Evolutionary conservation across 768 basidiomycete species (phyloP).

Genomic region (Leucocoprinus sp.): DNA sequence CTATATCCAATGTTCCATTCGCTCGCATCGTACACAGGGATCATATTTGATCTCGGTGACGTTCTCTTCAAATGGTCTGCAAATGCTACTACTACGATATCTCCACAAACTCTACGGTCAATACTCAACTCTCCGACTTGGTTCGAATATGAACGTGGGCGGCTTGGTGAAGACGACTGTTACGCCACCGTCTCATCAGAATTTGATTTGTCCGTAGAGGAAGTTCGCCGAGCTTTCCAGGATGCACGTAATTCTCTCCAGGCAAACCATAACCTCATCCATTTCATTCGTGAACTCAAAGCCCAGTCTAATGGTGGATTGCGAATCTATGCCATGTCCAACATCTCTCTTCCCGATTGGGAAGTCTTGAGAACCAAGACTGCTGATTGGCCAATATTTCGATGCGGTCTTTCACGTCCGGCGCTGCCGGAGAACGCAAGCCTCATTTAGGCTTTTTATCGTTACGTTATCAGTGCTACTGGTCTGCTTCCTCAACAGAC

Average conservation of each 20-base stretch:
- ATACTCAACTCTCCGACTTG: slow-evolving; percentile 40
- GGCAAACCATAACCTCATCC: slow-evolving; percentile 35
- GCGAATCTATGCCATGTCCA: slow-evolving; percentile 48
- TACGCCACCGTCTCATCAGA: slow-evolving; percentile 33
- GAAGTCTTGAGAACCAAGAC: slow-evolving; percentile 34
- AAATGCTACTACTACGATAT: slow-evolving; percentile 33
- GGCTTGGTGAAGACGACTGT: slow-evolving; percentile 33
- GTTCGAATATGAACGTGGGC: slow-evolving; percentile 47
- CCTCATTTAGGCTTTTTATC: slow-evolving; percentile 47
- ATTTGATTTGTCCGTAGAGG: slow-evolving; percentile 28
- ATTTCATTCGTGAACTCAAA: slow-evolving; percentile 39
- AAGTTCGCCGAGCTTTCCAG: slow-evolving; percentile 36
- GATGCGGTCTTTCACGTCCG: slow-evolving; percentile 46
- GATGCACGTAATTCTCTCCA: slow-evolving; percentile 40
- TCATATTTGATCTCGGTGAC: slow-evolving; percentile 50
- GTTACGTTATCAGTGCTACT: slow-evolving; percentile 36
- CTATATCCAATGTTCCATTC: slow-evolving; percentile 2
- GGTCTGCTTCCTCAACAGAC: slow-evolving; percentile 36
- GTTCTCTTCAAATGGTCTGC: slow-evolving; percentile 50
- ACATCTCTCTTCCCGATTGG: slow-evolving; percentile 48
- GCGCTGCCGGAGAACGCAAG: slow-evolving; percentile 44
- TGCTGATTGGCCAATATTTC: slow-evolving; percentile 41
- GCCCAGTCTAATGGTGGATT: slow-evolving; percentile 24
- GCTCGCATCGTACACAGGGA: slow-evolving; percentile 19
- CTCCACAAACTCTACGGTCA: slow-evolving; percentile 29